phyloP scores from a whole-genome alignment of 768 basidiomycete genomes.

The Saitozyma sp. region DNA sequence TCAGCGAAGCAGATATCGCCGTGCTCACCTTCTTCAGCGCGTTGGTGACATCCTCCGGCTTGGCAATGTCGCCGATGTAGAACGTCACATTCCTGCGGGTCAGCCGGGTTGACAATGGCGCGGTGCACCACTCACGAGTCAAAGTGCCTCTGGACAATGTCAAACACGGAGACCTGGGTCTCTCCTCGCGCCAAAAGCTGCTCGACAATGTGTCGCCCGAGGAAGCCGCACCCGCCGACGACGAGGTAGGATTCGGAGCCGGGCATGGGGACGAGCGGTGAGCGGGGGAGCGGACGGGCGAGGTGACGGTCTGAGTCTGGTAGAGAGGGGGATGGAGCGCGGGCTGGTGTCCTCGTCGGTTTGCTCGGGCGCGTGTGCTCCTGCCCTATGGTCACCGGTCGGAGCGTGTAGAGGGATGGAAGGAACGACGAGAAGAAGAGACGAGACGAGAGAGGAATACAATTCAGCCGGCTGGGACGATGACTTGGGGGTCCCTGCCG shows the following conservation, averaged over 20 bases:
- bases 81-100: conserved; percentile 59
- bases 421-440: no score
- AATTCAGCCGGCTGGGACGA: no score
- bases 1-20: conserved; percentile 1
- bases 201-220: conserved; percentile 83
- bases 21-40: conserved; percentile 70
- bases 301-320: conserved; percentile 56
- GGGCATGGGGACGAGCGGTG: not conserved
- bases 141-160: conserved; percentile 86
- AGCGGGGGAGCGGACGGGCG: conserved; percentile 63
- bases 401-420: no score
- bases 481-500: no score
- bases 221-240: conserved; percentile 73
- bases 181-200: conserved; percentile 76
- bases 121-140: conserved; percentile 49
- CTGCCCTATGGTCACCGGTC: no score
- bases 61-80: conserved; percentile 84
- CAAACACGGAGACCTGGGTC: conserved; percentile 74
- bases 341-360: no score
- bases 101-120: not conserved
- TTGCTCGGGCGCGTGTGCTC: no score
- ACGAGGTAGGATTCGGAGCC: conserved; percentile 73
- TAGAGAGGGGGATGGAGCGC: no score
- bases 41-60: conserved; percentile 67
- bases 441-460: no score